Evolutionary conservation across 495 filamentous ascomycete species (phyloP).

Genomic region (Aspergillus sclerotiicarbonarius): DNA sequence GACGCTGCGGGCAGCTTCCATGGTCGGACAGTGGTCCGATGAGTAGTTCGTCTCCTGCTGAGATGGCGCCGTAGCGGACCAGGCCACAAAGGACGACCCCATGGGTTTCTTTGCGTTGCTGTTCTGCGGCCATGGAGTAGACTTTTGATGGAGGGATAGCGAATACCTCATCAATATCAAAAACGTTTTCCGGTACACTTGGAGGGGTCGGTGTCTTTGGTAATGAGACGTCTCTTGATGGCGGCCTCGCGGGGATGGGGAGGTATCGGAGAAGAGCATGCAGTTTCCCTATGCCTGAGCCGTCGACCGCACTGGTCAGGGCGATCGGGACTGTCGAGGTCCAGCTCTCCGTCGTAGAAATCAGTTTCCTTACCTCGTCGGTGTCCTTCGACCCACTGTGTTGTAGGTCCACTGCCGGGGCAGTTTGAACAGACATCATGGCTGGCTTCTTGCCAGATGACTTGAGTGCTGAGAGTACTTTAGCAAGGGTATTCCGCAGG

Average conservation of each 20-base stretch:
- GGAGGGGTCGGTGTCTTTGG: conserved; percentile 23
- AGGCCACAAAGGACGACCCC: conserved; percentile 78
- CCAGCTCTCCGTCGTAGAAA: conserved; percentile 45
- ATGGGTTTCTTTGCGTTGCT: conserved; percentile 37
- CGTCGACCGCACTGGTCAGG: conserved; percentile 83
- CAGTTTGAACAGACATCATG: conserved; percentile 56
- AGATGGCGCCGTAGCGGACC: conserved; percentile 72
- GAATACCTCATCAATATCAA: conserved; percentile 86
- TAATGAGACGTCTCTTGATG: conserved; percentile 28
- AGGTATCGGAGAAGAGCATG: conserved; percentile 79
- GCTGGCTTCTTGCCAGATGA: conserved; percentile 66
- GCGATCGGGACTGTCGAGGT: conserved; percentile 73
- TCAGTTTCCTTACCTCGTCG: conserved; percentile 48
- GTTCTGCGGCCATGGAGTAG: conserved; percentile 37
- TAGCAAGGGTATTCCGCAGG: conserved; percentile 65
- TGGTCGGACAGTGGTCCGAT: conserved; percentile 69
- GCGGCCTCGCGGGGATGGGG: conserved; percentile 63
- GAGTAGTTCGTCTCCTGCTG: conserved; percentile 73
- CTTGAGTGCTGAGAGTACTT: conserved; percentile 76
- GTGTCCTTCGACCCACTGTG: conserved; percentile 42
- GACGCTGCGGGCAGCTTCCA: conserved; percentile 16
- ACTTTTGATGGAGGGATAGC: conserved; percentile 56
- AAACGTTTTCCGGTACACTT: conserved; percentile 55
- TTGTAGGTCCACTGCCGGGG: conserved; percentile 34
- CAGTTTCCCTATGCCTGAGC: conserved; percentile 73